Base-by-base conservation (phyloP, 1,284 basidiomycete species). In the Puccinia brachypodii region DNA sequence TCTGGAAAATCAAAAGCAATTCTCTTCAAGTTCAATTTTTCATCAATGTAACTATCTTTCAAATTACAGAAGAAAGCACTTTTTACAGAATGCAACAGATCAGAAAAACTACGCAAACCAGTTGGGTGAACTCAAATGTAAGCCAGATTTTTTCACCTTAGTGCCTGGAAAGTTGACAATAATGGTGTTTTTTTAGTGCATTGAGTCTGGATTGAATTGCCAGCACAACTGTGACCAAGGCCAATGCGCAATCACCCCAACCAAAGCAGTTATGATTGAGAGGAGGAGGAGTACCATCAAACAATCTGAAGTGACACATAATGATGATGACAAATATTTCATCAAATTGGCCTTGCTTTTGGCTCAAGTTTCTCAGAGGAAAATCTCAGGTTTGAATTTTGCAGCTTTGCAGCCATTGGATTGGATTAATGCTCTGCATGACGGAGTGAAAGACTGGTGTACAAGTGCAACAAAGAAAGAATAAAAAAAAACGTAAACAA, bases 391-490 rank as follows among this genome's bases (percentile, higher is more conserved):
- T 7, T 36, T 62, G 9, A 62, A 62, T 31, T 62, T 62, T n/a
- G 3, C 9, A 28, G 28, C 60, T 3, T 6, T 62, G 13, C 4
- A 19, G 8, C 22, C 60, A 11, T 28, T 62, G 25, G 25, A 28
- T 31, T 62, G 60, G 60, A 31, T 62, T 13, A 19, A 62, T 62
- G 60, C 60, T 31, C 33, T 62, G n/a, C 60, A 62, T 62, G 60
- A 62, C 13, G 60, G 60, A 7, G 6, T 62, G 22, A 62, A 62
- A 2, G 31, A 62, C 13, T 62, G 60, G 60, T 6, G 33, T 31
- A 28, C 60, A n/a, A 31, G 11, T 22, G 50, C 19, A 13, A 22
- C 13, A 9, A 53, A 53, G 11, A 22, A 53, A 22, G 4, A 53
- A 22, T 16, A 9, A 22, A 53, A 22, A 22, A 53, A 53, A 53